Percentiles rank a stretch among this genome's conserved stretches.
Conservation (phyloP, 2,329 filamentous ascomycete genomes). For the Sphaerostilbella broomeana region DNA sequence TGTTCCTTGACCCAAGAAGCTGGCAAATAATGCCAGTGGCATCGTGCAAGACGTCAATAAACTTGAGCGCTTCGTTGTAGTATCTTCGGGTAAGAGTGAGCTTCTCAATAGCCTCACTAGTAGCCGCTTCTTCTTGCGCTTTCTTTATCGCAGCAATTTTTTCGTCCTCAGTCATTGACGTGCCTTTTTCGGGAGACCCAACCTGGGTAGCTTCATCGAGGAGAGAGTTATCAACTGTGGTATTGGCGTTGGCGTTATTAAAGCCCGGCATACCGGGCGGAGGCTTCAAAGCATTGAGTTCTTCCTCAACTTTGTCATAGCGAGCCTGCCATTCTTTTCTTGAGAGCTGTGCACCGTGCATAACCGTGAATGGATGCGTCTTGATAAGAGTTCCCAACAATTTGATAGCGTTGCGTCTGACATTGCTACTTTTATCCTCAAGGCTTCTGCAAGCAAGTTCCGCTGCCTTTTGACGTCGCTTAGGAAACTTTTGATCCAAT, state of each 20-base stretch:
- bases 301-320: slow-evolving; percentile 73
- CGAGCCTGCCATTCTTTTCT: slow-evolving; percentile 79
- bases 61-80: slow-evolving; percentile 86
- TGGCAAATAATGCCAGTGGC: slow-evolving; percentile 78
- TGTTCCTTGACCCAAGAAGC: slow-evolving; percentile 88
- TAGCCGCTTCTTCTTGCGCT: slow-evolving; percentile 79
- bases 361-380: slow-evolving; percentile 87
- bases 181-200: slow-evolving; percentile 60
- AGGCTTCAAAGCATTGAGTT: slow-evolving; percentile 75
- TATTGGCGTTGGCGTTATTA: slow-evolving; percentile 58
- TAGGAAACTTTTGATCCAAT: slow-evolving; percentile 92
- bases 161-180: slow-evolving; percentile 70
- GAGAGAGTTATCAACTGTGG: slow-evolving; percentile 67
- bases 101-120: slow-evolving; percentile 80
- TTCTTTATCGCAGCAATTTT: slow-evolving; percentile 67
- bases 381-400: slow-evolving; percentile 80
- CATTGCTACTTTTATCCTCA: slow-evolving; percentile 97
- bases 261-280: slow-evolving; percentile 60
- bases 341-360: slow-evolving; percentile 82
- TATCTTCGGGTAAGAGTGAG: slow-evolving; percentile 83
- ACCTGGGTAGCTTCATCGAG: slow-evolving; percentile 85
- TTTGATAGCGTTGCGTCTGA: slow-evolving; percentile 91
- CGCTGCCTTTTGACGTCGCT: slow-evolving; percentile 78
- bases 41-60: slow-evolving; percentile 84
- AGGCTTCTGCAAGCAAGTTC: slow-evolving; percentile 84